Conservation (phyloP, 176 grass and related monocot genomes). For the Tuctoria greenei region DNA sequence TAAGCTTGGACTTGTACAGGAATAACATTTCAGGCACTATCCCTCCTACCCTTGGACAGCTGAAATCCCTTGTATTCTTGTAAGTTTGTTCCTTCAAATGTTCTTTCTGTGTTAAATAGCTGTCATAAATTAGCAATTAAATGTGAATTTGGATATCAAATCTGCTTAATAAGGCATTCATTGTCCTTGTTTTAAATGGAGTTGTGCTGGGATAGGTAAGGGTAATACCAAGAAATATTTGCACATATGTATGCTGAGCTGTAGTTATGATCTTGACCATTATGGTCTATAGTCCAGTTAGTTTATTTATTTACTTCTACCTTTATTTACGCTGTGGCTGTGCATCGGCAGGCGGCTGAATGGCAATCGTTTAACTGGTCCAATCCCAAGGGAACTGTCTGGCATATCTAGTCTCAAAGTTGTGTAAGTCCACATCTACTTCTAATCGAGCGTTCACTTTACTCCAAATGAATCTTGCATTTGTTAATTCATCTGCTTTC, state of each 20-base stretch:
- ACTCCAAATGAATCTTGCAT: not conserved
- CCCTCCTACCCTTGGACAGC: constrained; percentile 66
- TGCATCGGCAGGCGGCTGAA: constrained; percentile 75
- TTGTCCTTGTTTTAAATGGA: not conserved
- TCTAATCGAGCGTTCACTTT: not conserved
- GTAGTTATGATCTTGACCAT: not conserved
- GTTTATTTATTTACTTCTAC: constrained; percentile 2
- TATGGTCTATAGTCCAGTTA: not conserved
- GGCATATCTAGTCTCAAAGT: constrained; percentile 82
- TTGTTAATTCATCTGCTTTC: constrained; percentile 26
- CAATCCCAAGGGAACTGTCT: constrained; percentile 84
- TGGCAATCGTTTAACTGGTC: constrained; percentile 79
- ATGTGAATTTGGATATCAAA: constrained; percentile 1
- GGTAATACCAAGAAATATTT: not conserved
- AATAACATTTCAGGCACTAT: constrained; percentile 89
- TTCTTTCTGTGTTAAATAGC: constrained; percentile 9
- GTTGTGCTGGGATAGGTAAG: not conserved
- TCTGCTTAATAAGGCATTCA: not conserved
- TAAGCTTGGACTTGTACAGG: constrained; percentile 95
- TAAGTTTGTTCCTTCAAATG: constrained; percentile 53
- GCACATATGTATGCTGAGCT: not conserved
- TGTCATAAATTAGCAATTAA: not conserved
- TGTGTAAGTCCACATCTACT: constrained; percentile 71
- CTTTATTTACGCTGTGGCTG: constrained; percentile 19
- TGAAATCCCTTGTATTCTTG: constrained; percentile 93